phyloP scores from a whole-genome alignment of 176 grass and related monocot species.

The Eleusine coracana region DNA sequence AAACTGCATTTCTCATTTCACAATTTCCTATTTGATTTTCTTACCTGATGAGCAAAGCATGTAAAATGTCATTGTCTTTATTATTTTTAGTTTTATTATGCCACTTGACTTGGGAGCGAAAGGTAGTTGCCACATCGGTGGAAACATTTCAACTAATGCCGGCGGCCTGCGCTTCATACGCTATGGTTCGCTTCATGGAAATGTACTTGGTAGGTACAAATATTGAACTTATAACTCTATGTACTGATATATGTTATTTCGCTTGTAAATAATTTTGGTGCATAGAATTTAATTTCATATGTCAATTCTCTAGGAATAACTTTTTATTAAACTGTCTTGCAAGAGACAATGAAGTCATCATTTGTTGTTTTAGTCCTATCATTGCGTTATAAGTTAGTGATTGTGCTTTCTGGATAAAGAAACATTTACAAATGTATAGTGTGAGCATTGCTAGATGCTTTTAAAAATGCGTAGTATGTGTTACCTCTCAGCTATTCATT shows the following conservation, averaged over 20 bases:
- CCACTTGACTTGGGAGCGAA: slow-evolving; percentile 97
- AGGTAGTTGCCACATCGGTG: slow-evolving; percentile 97
- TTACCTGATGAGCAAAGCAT: not conserved
- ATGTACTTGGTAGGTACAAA: slow-evolving; percentile 72
- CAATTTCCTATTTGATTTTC: not conserved
- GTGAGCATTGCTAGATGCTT: not conserved
- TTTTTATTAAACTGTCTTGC: not conserved
- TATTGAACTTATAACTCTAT: slow-evolving; percentile 17
- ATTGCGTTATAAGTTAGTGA: not conserved
- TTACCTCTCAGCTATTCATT: slow-evolving; percentile 14
- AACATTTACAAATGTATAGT: not conserved
- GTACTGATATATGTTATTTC: slow-evolving; percentile 23
- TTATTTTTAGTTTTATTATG: slow-evolving; percentile 85
- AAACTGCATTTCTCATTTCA: not conserved
- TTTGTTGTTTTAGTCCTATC: not conserved
- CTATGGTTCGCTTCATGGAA: slow-evolving; percentile 98
- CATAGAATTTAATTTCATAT: not conserved
- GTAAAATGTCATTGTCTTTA: slow-evolving; percentile 10
- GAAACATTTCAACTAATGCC: slow-evolving; percentile 95
- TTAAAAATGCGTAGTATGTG: not conserved
- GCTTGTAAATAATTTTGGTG: slow-evolving; percentile 4
- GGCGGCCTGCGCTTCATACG: slow-evolving; percentile 90
- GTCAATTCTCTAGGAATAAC: not conserved
- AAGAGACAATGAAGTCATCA: not conserved
- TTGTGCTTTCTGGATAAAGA: not conserved